These are phyloP conservation scores for Emmonsiellopsis sp. DNA, from an alignment of 2,329 filamentous ascomycete genomes.

Conservation along the genomic window DNA sequence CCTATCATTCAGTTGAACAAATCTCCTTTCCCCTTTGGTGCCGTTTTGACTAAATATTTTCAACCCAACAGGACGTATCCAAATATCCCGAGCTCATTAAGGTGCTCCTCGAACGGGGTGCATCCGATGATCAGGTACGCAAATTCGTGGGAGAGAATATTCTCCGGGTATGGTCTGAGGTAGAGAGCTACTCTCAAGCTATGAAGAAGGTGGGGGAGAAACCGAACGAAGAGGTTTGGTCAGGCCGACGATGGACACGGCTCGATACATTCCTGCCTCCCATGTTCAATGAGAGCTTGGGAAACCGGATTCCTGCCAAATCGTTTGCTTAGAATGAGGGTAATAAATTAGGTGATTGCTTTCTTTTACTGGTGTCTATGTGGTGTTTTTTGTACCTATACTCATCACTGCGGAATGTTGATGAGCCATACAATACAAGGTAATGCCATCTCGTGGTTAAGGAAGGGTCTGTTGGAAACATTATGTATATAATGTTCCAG, in stretches of 20 bases:
- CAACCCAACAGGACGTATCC: slow-evolving; percentile 13
- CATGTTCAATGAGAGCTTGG: neutral
- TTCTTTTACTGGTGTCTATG: neutral
- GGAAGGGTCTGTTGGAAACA: too few relatives aligned
- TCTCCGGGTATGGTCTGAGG: slow-evolving; percentile 17
- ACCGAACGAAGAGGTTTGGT: slow-evolving; percentile 14
- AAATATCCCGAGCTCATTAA: slow-evolving; percentile 15
- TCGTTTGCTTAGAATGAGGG: neutral
- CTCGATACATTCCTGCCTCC: neutral
- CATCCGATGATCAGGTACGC: slow-evolving; percentile 29
- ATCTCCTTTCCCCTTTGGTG: neutral
- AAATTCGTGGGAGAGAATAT: slow-evolving; percentile 33
- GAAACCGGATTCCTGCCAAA: neutral
- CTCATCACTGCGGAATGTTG: too few relatives aligned
- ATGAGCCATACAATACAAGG: too few relatives aligned
- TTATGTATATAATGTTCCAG: too few relatives aligned
- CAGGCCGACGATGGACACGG: slow-evolving; percentile 7
- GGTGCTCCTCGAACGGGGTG: slow-evolving; percentile 26
- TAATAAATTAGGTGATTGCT: neutral
- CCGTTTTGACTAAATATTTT: neutral
- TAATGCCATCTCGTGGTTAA: too few relatives aligned
- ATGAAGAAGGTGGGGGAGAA: slow-evolving; percentile 12
- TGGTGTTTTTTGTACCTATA: too few relatives aligned
- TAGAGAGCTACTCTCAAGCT: slow-evolving; percentile 12
- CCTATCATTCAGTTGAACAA: too few relatives aligned